Percentiles rank a stretch among this genome's conserved stretches.
Conservation (phyloP, 345 rosid species). For the Arabidopsis arenosa region DNA sequence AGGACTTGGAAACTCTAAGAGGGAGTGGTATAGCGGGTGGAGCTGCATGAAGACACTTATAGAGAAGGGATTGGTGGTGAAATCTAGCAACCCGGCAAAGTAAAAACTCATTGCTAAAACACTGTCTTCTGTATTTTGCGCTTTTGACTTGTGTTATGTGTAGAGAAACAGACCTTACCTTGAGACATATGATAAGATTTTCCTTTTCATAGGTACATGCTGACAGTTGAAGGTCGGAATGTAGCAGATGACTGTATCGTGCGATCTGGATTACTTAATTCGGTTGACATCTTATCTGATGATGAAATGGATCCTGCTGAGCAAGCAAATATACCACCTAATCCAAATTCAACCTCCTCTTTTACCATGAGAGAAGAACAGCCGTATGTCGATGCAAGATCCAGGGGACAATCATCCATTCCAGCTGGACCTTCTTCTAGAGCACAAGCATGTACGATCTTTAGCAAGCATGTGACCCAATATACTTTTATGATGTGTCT, state of each 20-base stretch:
- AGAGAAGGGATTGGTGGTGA: constrained; percentile 80
- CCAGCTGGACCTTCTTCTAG: constrained; percentile 35
- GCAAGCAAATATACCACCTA: too few species aligned
- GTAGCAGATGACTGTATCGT: constrained; percentile 72
- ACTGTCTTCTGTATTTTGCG: constrained; percentile 4
- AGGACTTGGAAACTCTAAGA: constrained; percentile 66
- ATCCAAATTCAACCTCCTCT: background rate
- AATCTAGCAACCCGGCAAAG: constrained; percentile 94
- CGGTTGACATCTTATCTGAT: constrained; percentile 44
- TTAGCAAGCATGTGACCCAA: constrained; percentile 17
- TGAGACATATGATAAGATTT: background rate
- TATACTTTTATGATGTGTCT: background rate
- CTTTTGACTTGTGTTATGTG: constrained; percentile 2
- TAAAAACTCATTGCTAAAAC: constrained; percentile 36
- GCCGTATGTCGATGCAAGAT: constrained; percentile 25
- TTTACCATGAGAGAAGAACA: constrained; percentile 28
- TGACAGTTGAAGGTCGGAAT: constrained; percentile 76
- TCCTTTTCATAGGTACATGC: constrained; percentile 64
- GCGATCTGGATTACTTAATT: constrained; percentile 63
- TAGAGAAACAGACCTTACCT: constrained; percentile 10
- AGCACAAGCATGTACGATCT: constrained; percentile 26
- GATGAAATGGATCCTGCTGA: background rate
- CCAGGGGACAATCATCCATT: constrained; percentile 21
- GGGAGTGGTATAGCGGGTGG: constrained; percentile 94
- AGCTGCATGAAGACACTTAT: constrained; percentile 81